Percentiles rank a stretch among this genome's conserved stretches.
These are phyloP conservation scores for Globisporangium paroecandrum DNA, from an alignment of 352 stramenopile genomes.

Conservation along the genomic window DNA sequence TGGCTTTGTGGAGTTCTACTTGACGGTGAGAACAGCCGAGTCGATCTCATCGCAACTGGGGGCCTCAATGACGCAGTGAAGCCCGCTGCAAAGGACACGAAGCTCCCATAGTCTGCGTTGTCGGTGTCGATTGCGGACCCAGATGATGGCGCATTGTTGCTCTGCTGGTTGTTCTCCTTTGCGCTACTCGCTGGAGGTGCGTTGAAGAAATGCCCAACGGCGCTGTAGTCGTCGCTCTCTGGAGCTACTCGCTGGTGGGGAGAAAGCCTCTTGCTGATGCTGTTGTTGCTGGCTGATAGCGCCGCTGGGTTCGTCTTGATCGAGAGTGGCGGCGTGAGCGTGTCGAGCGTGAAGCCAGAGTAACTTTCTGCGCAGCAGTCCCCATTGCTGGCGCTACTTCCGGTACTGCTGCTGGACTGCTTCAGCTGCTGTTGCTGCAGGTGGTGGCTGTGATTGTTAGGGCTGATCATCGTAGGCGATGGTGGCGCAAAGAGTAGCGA, in stretches of 20 bases:
- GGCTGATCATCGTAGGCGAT: not conserved
- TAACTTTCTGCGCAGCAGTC: conserved; percentile 34
- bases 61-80: not conserved
- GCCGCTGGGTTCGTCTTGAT: conserved; percentile 13
- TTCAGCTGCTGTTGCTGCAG: conserved; percentile 1
- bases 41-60: not conserved
- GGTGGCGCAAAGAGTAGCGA: conserved; percentile 47
- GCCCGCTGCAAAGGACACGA: not conserved
- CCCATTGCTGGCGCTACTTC: not conserved
- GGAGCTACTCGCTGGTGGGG: not conserved
- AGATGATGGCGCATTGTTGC: not conserved
- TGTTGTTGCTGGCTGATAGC: not conserved
- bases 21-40: conserved; percentile 3
- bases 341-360: conserved; percentile 40
- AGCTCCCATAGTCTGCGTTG: conserved; percentile 9
- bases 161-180: conserved; percentile 10
- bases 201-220: conserved; percentile 7
- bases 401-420: not conserved
- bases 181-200: not conserved
- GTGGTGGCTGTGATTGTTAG: not conserved
- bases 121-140: not conserved
- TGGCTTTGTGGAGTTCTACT: not conserved
- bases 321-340: conserved; percentile 25
- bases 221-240: conserved; percentile 8
- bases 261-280: not conserved